Evolutionary conservation across 2,329 filamentous ascomycete genomes (phyloP).

Genomic region (Thermoascus crustaceus): DNA sequence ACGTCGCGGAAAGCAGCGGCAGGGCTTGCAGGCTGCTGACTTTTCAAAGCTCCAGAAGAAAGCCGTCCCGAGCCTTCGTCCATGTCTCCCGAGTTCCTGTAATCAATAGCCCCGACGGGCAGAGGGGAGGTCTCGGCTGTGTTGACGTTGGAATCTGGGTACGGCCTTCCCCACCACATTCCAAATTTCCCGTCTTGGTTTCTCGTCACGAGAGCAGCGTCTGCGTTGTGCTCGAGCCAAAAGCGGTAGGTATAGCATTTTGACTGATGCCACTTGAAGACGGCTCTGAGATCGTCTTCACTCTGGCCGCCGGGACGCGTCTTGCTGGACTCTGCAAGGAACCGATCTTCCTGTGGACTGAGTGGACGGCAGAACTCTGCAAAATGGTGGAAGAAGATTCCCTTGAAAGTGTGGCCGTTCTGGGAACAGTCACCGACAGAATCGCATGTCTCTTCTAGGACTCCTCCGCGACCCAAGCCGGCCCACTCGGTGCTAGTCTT

Average conservation of each 20-base stretch:
- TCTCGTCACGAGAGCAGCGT: slow-evolving; percentile 62
- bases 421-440: slow-evolving; percentile 66
- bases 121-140: slow-evolving; percentile 14
- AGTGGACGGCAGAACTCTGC: slow-evolving; percentile 67
- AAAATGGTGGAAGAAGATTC: slow-evolving; percentile 88
- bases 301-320: slow-evolving; percentile 22
- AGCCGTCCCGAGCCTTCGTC: slow-evolving; percentile 4
- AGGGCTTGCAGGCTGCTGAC: not conserved
- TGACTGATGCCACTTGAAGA: slow-evolving; percentile 45
- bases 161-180: slow-evolving; percentile 67
- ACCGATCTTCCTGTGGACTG: slow-evolving; percentile 38
- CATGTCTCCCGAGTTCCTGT: slow-evolving; percentile 32
- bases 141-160: slow-evolving; percentile 13
- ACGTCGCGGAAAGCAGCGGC: not conserved
- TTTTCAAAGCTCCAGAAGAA: not conserved
- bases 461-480: slow-evolving; percentile 68
- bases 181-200: slow-evolving; percentile 66
- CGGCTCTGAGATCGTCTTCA: slow-evolving; percentile 35
- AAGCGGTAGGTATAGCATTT: slow-evolving; percentile 58
- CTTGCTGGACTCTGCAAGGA: slow-evolving; percentile 34
- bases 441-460: slow-evolving; percentile 81
- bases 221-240: slow-evolving; percentile 75
- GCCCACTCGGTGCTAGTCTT: slow-evolving; percentile 49
- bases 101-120: slow-evolving; percentile 42
- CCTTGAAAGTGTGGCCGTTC: slow-evolving; percentile 84